Base-by-base conservation (phyloP, 2,329 filamentous ascomycete genomes). In the Cercospora brassicicola region DNA sequence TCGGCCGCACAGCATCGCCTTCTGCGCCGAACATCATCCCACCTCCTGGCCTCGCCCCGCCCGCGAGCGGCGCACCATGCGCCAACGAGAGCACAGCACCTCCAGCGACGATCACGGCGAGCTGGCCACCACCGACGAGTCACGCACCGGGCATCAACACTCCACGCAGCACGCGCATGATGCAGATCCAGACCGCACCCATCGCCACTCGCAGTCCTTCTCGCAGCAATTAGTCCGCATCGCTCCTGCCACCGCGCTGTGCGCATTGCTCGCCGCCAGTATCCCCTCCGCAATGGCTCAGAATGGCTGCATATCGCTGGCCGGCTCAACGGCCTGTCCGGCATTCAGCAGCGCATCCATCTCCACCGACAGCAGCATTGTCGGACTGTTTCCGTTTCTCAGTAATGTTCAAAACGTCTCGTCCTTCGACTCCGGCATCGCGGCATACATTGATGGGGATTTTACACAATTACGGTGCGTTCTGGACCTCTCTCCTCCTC, bases 401-500 rank as follows among this genome's bases (percentile, higher is more conserved):
- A 84, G 88, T 72, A 92, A 87, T 79, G 95, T 98, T 74, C 91
- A 91, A 55, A 89, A 91, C 77, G 86, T 86, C 15, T 81, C 86
- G 64, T 88, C 90, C 8, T 99, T 99, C 78, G 95, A 99, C 79
- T 79, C 84, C 51, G 86, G 91, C 76, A 82, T 99, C 76, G 84
- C 82, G 62, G 83, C 86, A 65, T 97, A 96, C 80, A 86, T 97
- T 63, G 82, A 87, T 65, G 90, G 89, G 42, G 86, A 84, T 70
- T 98, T 94, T 82, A 87, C 94, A 62, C 87, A 89, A 76, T 81
- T 85, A 77, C 92, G 96, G 93, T 97, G 85, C 78, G 89, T 56
- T 42, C 30, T 20, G 1, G 7, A 8, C 28, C 33, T 4, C 2
- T 15, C 31, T n/a, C 18, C 18, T 4, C n/a, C 28, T 13, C 18